phyloP scores from a whole-genome alignment of 164 flowering plant genomes.

The Taxillus chinensis region DNA sequence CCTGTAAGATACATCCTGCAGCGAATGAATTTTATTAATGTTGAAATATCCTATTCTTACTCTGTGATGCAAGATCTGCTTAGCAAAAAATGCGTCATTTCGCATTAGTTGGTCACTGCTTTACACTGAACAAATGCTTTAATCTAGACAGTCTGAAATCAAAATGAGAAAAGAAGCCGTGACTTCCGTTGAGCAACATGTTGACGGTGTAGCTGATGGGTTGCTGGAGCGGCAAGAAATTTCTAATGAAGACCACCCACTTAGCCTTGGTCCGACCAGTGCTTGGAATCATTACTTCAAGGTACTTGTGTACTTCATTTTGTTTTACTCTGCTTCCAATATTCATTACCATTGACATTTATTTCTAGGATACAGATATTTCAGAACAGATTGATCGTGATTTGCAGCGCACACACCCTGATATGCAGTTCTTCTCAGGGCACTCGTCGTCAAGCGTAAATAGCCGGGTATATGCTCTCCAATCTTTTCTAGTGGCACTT shows the following conservation, averaged over 20 bases:
- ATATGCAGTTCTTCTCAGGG: constrained; percentile 45
- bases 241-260: constrained; percentile 47
- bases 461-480: constrained; percentile 31
- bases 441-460: constrained; percentile 32
- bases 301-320: constrained; percentile 19
- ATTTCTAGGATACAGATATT: constrained; percentile 40
- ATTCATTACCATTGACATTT: neutral
- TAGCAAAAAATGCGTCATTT: no score
- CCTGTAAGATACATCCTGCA: constrained; percentile 34
- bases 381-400: constrained; percentile 60
- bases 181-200: constrained; percentile 10
- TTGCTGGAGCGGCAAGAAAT: constrained; percentile 35
- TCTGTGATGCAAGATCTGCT: no score
- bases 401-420: constrained; percentile 54
- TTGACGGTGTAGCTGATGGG: constrained; percentile 19
- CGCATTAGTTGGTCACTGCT: neutral
- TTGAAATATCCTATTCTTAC: no score
- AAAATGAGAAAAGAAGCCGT: constrained; percentile 19
- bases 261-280: constrained; percentile 43
- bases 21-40: no score
- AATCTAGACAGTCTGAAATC: constrained; percentile 43
- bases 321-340: neutral
- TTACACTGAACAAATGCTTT: constrained; percentile 15
- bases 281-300: constrained; percentile 45
- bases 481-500: neutral